Conservation (phyloP, 192 early-diverging fungal genomes). For the Coemansia sp. region DNA sequence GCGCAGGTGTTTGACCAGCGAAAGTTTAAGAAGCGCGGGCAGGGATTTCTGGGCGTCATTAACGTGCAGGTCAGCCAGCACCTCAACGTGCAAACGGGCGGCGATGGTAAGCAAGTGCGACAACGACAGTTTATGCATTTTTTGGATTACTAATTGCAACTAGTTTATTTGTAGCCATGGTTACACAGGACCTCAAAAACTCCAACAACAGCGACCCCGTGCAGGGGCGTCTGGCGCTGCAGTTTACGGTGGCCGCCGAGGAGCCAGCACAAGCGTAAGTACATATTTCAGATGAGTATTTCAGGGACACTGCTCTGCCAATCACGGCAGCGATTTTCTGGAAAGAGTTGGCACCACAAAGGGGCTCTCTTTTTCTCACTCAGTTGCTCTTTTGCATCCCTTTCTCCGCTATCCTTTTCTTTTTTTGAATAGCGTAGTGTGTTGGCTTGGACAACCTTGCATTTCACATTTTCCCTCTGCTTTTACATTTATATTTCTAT, state of each 20-base stretch:
- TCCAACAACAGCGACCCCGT: slow-evolving; percentile 79
- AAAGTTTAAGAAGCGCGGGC: slow-evolving; percentile 91
- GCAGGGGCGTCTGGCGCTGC: slow-evolving; percentile 72
- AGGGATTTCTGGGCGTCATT: slow-evolving; percentile 89
- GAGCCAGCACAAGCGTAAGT: slow-evolving; percentile 14
- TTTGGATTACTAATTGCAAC: slow-evolving; percentile 11
- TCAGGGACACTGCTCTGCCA: slow-evolving; percentile 8
- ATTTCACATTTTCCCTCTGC: slow-evolving; percentile 20
- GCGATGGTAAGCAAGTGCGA: slow-evolving; percentile 52
- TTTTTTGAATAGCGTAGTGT: not conserved
- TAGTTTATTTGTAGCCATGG: slow-evolving; percentile 32
- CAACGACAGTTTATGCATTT: not conserved
- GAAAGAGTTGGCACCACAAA: not conserved
- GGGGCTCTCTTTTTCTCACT: not conserved
- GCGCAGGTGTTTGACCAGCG: slow-evolving; percentile 98
- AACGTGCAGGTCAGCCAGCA: slow-evolving; percentile 82
- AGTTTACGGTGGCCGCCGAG: slow-evolving; percentile 29
- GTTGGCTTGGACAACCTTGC: not conserved
- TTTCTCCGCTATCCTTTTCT: not conserved
- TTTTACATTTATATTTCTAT: not conserved
- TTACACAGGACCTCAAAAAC: slow-evolving; percentile 85
- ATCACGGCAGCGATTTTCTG: not conserved
- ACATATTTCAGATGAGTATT: not conserved
- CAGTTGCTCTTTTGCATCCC: not conserved
- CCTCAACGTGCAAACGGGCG: slow-evolving; percentile 73